A percentile compares a stretch with the other conserved stretches of the same genome.
Evolutionary conservation across 768 basidiomycete genomes (phyloP).

Genomic region (Filobasidium floriforme): DNA sequence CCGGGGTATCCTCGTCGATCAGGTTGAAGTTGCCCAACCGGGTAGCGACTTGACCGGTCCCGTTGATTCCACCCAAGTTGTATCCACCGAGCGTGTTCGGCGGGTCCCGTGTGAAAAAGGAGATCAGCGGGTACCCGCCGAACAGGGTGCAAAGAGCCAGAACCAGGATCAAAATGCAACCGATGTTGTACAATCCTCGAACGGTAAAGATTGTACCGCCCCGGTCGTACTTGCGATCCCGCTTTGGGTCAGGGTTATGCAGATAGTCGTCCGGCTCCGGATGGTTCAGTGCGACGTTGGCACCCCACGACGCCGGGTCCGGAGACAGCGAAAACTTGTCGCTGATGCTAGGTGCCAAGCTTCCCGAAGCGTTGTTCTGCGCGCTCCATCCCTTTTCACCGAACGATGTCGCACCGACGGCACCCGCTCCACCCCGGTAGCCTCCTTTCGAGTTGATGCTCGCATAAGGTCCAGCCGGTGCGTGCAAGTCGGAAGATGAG

Average conservation of each 20-base stretch:
- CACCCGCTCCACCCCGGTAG: conserved; percentile 1
- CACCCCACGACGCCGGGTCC: conserved; percentile 21
- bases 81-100: conserved; percentile 51
- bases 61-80: conserved; percentile 86
- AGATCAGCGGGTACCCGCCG: conserved; percentile 77
- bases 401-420: neutral
- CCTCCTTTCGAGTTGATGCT: conserved; percentile 14
- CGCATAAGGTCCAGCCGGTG: neutral
- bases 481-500: conserved; percentile 11
- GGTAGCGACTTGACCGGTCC: conserved; percentile 73
- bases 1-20: conserved; percentile 71
- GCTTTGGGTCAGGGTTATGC: conserved; percentile 73
- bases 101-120: conserved; percentile 47
- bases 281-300: conserved; percentile 38
- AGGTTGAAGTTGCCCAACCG: conserved; percentile 61
- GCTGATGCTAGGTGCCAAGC: conserved; percentile 17
- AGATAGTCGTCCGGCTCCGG: conserved; percentile 83
- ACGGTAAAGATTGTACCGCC: conserved; percentile 63
- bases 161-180: conserved; percentile 63
- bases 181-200: conserved; percentile 75
- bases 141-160: conserved; percentile 68
- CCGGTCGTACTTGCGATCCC: conserved; percentile 46
- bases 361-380: neutral
- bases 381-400: conserved; percentile 2
- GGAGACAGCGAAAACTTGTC: conserved; percentile 21